Evolutionary conservation across 129 eudicot genomes (phyloP), one percentile per base, ranked within the genome.

Genomic region (Flaveria robusta): DNA sequence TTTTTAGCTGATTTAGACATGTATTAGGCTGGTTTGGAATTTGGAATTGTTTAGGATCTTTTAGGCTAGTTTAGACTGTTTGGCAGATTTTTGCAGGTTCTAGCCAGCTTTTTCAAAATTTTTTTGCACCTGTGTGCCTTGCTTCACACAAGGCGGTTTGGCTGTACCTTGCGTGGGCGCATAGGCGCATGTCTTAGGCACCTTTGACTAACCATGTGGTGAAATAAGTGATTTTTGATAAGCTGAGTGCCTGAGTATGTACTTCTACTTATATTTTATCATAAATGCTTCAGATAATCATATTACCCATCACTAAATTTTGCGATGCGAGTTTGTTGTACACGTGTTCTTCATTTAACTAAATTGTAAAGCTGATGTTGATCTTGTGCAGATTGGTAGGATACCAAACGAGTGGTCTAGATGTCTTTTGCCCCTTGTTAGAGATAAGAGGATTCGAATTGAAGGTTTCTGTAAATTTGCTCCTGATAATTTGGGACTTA

Each of bases 361-460:
- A 31, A 51, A 63, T 10, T 59, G 62, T 59, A 60, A 64, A 27
- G 10, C 49, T 75, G 71, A 74, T 45, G 23, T 58, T 22, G 39
- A 24, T 70, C 22, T 47, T 71, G 52, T 22, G 62, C 90, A 94
- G 97, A 85, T 94, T 86, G 99, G 99, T 46, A 91, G 99, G 78
- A 91, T 94, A 76, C 99, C 99, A 29, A 94, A 94, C 47, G 99
- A 94, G 75, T 94, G 99, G 99, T 88, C 96, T 37, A 78, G 99
- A 69, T 91, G 97, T 56, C 86, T 94, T 54, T 77, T 89, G 78
- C 97, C 99, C 9, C 91, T 94, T 58, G 97, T 94, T 77, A 91
- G 97, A 76, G 90, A 94, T 70, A 94, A 94, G 81, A 91, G 87
- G 86, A 59, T 91, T 69, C 82, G 71, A 16, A 75, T 94, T 64